Percentiles rank a stretch among this genome's conserved stretches.
Conservation (phyloP, 208 protist species). For the Vickermania spadyakhi region DNA sequence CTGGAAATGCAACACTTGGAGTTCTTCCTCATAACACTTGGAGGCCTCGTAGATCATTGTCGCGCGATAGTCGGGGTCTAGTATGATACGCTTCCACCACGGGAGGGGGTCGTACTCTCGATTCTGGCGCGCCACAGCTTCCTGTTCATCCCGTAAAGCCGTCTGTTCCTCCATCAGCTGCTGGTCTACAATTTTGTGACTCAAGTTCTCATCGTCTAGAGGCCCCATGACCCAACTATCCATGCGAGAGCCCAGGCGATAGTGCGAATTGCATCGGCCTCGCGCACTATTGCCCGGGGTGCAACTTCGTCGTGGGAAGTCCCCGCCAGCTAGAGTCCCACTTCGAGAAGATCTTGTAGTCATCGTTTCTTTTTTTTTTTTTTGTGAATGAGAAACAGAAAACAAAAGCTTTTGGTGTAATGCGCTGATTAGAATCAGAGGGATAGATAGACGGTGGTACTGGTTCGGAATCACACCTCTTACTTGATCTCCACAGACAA, state of each 20-base stretch:
- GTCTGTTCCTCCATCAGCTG: background rate
- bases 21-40: conserved; percentile 36
- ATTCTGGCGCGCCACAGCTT: background rate
- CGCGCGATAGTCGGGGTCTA: conserved; percentile 37
- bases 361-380: too few relatives aligned
- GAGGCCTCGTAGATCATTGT: conserved; percentile 38
- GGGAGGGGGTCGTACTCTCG: conserved; percentile 18
- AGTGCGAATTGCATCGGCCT: too few relatives aligned
- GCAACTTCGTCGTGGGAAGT: too few relatives aligned
- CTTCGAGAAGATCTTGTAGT: too few relatives aligned
- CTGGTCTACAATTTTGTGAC: background rate
- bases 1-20: conserved; percentile 24
- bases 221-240: background rate
- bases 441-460: too few relatives aligned
- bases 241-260: background rate
- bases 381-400: too few relatives aligned
- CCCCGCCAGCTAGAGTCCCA: too few relatives aligned
- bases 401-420: too few relatives aligned
- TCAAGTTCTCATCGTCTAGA: background rate
- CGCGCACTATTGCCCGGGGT: too few relatives aligned
- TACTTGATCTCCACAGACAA: too few relatives aligned
- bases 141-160: background rate
- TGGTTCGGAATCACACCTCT: too few relatives aligned
- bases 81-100: conserved; percentile 74
- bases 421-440: too few relatives aligned